These are phyloP conservation scores for Cordyceps tenuipes DNA, from an alignment of 2,329 filamentous ascomycete species.

Conservation along the genomic window DNA sequence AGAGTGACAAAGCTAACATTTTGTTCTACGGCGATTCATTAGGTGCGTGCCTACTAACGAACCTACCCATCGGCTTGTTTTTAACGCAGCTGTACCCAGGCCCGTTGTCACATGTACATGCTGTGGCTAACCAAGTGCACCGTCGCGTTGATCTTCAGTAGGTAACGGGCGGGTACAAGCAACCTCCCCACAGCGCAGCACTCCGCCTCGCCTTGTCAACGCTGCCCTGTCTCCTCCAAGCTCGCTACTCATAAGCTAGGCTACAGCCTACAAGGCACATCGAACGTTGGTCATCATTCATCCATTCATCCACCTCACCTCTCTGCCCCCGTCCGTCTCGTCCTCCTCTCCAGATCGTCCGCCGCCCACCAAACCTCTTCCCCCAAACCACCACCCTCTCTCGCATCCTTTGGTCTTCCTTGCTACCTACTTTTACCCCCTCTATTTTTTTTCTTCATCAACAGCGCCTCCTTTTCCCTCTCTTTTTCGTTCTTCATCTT, in stretches of 20 bases:
- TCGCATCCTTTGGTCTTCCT: not conserved
- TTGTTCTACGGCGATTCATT: too few relatives aligned
- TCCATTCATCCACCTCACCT: not conserved
- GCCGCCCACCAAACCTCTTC: constrained; percentile 8
- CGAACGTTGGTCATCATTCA: not conserved
- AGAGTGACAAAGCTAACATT: too few relatives aligned
- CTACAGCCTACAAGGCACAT: not conserved
- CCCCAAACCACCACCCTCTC: constrained; percentile 2
- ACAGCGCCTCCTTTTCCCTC: not conserved
- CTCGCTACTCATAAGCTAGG: too few relatives aligned
- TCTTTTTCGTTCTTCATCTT: not conserved
- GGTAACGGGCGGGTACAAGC: not conserved
- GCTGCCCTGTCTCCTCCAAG: not conserved
- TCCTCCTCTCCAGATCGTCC: not conserved
- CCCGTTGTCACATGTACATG: not conserved
- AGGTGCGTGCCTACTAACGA: not conserved
- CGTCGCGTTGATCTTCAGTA: not conserved
- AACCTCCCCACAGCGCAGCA: not conserved
- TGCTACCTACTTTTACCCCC: not conserved
- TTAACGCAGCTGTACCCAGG: not conserved
- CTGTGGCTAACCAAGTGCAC: not conserved
- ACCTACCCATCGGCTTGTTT: not conserved
- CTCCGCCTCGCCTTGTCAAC: too few relatives aligned
- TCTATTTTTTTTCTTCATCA: not conserved
- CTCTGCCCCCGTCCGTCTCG: not conserved